Evolutionary conservation across 768 basidiomycete species (phyloP), one percentile per base, ranked within the genome.

Genomic region (Lenzites betulinus): DNA sequence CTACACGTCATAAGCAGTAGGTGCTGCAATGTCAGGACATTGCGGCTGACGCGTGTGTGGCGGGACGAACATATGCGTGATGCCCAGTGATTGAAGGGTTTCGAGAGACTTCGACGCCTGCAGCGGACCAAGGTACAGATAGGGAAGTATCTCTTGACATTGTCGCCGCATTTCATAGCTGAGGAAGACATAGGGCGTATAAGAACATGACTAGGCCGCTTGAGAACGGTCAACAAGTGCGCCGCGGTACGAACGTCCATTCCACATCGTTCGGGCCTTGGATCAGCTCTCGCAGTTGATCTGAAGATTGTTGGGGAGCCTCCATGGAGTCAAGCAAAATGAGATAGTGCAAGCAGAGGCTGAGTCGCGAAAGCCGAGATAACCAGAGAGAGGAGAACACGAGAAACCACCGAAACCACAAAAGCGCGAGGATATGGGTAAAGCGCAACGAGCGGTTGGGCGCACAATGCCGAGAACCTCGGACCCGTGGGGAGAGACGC

Each of bases 151-250:
- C 73, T 95, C 90, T 76, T 97, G 94, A 67, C 92, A 93, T 68
- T 95, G 90, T n/a, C 94, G 80, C 30, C 94, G 82, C 95, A 97
- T 95, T 75, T 96, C 94, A 69, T 97, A 97, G 68, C 90, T 93
- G 55, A 36, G 43, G 36, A 26, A 22, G 30, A 20, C 23, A 43
- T 11, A 12, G 36, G 9, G 22, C 2, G 25, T 6, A n/a, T 28
- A 26, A 41, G 51, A 38, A 25, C 8, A 18, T 28, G 43, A 39
- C 18, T 13, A 16, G 28, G 22, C 35, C 43, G 16, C 44, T 22
- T 35, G 41, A 23, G 43, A 53, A 48, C 56, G 58, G 58, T 52
- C 11, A 44, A 8, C 35, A 42, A 30, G 30, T 26, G 26, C 30
- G 59, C 33, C 50, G 53, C n/a, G 23, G 35, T 44, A 76, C 82